A percentile compares a stretch with the other conserved stretches of the same genome.
Evolutionary conservation across 129 eudicot genomes (phyloP).

Genomic region (Glebionis coronaria): DNA sequence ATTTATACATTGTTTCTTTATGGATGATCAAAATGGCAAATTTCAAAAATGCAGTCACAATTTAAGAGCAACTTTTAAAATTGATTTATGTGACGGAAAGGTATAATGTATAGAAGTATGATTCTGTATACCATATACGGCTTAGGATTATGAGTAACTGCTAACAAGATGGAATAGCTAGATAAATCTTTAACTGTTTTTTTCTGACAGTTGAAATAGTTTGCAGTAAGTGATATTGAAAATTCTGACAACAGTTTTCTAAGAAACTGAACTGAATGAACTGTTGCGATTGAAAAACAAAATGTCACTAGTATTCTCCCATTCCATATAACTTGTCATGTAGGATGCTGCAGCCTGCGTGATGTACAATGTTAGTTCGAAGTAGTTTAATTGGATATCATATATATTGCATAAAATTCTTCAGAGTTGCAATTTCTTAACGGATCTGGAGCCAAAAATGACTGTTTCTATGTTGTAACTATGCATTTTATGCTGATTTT

Average conservation of each 20-base stretch:
- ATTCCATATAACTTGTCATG: constrained; percentile 10
- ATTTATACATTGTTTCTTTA: too few species aligned
- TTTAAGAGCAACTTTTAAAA: too few species aligned
- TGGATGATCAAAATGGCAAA: too few species aligned
- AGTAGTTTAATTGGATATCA: constrained; percentile 43
- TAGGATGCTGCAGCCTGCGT: constrained; percentile 22
- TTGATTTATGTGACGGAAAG: background rate
- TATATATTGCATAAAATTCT: constrained; percentile 56
- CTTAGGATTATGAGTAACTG: background rate
- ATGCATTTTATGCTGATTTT: too few species aligned
- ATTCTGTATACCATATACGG: background rate
- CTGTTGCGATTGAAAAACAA: background rate
- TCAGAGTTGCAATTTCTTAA: constrained; percentile 66
- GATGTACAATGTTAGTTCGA: constrained; percentile 19
- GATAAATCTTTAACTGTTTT: background rate
- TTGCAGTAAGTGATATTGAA: background rate
- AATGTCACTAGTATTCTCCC: constrained; percentile 1
- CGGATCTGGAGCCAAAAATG: constrained; percentile 78
- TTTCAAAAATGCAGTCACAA: too few species aligned
- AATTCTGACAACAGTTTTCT: background rate
- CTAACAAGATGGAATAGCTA: background rate
- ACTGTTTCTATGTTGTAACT: too few species aligned
- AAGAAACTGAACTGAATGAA: constrained; percentile 13
- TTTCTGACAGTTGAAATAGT: background rate
- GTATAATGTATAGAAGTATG: background rate